Conservation (phyloP, 2,329 filamentous ascomycete genomes). For the Sarocladium strictum region DNA sequence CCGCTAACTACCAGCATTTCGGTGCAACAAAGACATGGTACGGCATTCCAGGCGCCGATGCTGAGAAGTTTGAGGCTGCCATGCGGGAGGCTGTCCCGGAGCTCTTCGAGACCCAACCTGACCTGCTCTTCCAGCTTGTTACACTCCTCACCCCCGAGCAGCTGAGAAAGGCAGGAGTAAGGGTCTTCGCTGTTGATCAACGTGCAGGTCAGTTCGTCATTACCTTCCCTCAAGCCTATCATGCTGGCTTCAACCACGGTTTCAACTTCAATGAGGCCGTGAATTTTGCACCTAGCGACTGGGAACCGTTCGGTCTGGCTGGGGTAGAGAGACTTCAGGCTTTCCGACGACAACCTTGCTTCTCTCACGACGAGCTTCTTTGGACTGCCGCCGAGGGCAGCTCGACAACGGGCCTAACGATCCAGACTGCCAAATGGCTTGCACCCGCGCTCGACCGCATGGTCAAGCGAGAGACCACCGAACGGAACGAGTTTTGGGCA, state of each 20-base stretch:
- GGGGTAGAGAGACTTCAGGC: conserved; percentile 81
- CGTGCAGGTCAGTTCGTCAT: conserved; percentile 93
- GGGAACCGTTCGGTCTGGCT: conserved; percentile 85
- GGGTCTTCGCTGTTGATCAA: conserved; percentile 93
- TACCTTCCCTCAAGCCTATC: conserved; percentile 94
- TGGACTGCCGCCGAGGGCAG: conserved; percentile 83
- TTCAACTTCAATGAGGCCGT: conserved; percentile 99
- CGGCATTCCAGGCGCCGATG: conserved; percentile 88
- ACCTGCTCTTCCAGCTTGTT: conserved; percentile 94
- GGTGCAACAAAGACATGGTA: conserved; percentile 99
- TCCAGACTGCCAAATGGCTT: conserved; percentile 93
- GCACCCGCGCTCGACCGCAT: conserved; percentile 80
- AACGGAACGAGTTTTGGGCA: conserved; percentile 62
- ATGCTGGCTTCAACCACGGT: conserved; percentile 96
- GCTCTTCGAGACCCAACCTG: conserved; percentile 92
- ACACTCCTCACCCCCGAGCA: conserved; percentile 91
- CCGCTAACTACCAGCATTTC: conserved; percentile 97
- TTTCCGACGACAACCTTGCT: conserved; percentile 89
- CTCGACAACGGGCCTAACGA: conserved; percentile 56
- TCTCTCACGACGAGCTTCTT: conserved; percentile 92
- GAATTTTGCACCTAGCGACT: conserved; percentile 92
- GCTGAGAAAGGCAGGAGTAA: conserved; percentile 84
- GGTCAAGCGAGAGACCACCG: conserved; percentile 62
- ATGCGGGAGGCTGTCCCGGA: conserved; percentile 96
- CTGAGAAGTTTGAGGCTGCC: conserved; percentile 88